Evolutionary conservation across 768 basidiomycete species (phyloP).

Genomic region (Tulasnella sp.): DNA sequence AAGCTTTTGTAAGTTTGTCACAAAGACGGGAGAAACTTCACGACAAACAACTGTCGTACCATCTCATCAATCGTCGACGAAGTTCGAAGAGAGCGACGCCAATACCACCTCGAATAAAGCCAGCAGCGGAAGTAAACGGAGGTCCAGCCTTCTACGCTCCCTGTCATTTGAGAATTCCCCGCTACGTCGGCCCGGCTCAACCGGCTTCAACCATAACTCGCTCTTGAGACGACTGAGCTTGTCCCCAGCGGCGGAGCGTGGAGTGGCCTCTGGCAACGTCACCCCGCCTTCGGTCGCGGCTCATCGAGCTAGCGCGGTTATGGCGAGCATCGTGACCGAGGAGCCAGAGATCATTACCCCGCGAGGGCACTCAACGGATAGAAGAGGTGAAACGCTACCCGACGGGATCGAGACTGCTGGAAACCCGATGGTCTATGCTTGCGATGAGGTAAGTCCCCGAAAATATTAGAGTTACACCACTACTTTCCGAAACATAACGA

Average conservation of each 20-base stretch:
- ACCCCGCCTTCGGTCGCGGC: neutral
- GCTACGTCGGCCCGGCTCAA: too few species aligned
- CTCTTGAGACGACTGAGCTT: neutral
- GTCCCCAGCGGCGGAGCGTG: neutral
- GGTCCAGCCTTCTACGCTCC: too few species aligned
- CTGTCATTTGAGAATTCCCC: too few species aligned
- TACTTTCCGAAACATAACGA: neutral
- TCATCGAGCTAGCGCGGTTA: neutral
- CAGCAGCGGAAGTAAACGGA: too few species aligned
- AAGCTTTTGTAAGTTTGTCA: slow-evolving; percentile 23
- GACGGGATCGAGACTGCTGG: slow-evolving; percentile 39
- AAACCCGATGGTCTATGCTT: slow-evolving; percentile 43
- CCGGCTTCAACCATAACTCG: too few species aligned
- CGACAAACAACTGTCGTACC: neutral
- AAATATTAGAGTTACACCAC: neutral
- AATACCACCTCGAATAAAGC: too few species aligned
- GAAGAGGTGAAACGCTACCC: neutral
- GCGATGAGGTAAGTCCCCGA: slow-evolving; percentile 32
- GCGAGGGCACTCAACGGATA: slow-evolving; percentile 11
- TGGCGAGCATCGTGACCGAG: slow-evolving; percentile 3
- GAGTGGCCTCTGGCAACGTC: too few species aligned
- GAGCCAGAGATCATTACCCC: neutral
- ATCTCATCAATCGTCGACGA: too few species aligned
- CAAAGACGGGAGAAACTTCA: neutral
- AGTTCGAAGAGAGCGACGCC: too few species aligned